Evolutionary conservation across 2,329 filamentous ascomycete genomes (phyloP).

Genomic region (Cladosporium sp.): DNA sequence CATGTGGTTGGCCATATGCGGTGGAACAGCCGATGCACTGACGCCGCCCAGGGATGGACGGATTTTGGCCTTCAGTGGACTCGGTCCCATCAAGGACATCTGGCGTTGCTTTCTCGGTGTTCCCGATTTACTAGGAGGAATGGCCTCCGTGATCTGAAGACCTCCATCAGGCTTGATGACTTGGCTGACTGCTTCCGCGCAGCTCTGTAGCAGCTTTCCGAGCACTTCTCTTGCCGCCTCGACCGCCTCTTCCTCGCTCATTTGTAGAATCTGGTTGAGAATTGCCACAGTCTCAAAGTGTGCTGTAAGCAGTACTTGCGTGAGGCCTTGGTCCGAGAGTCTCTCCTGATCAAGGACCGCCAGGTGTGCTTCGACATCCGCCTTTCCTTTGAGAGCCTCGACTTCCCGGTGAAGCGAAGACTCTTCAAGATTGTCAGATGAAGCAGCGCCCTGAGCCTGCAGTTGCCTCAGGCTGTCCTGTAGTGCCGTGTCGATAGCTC

Average conservation of each 20-base stretch:
- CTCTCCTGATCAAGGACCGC: slow-evolving; percentile 82
- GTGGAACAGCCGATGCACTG: slow-evolving; percentile 20
- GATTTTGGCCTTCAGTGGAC: slow-evolving; percentile 46
- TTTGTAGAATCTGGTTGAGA: slow-evolving; percentile 72
- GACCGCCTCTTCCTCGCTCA: slow-evolving; percentile 81
- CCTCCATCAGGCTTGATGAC: slow-evolving; percentile 86
- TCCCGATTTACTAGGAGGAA: slow-evolving; percentile 66
- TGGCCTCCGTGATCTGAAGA: slow-evolving; percentile 57
- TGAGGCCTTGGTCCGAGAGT: slow-evolving; percentile 67
- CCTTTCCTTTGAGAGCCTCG: slow-evolving; percentile 78
- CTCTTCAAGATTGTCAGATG: slow-evolving; percentile 59
- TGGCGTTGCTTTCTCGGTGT: slow-evolving; percentile 70
- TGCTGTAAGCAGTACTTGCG: slow-evolving; percentile 80
- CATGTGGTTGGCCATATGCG: slow-evolving; percentile 23
- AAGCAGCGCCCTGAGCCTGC: slow-evolving; percentile 60
- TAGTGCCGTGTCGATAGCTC: slow-evolving; percentile 79
- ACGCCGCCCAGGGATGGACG: slow-evolving; percentile 19
- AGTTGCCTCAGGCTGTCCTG: slow-evolving; percentile 80
- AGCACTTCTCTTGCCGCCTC: slow-evolving; percentile 74
- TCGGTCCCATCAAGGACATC: slow-evolving; percentile 43
- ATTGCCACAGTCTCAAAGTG: slow-evolving; percentile 90
- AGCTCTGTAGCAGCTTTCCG: slow-evolving; percentile 70
- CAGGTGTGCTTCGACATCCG: slow-evolving; percentile 72
- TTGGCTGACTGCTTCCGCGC: slow-evolving; percentile 70
- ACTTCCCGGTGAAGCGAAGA: slow-evolving; percentile 74